Conservation (phyloP, 495 filamentous ascomycete genomes). For the Tuber indicum region DNA sequence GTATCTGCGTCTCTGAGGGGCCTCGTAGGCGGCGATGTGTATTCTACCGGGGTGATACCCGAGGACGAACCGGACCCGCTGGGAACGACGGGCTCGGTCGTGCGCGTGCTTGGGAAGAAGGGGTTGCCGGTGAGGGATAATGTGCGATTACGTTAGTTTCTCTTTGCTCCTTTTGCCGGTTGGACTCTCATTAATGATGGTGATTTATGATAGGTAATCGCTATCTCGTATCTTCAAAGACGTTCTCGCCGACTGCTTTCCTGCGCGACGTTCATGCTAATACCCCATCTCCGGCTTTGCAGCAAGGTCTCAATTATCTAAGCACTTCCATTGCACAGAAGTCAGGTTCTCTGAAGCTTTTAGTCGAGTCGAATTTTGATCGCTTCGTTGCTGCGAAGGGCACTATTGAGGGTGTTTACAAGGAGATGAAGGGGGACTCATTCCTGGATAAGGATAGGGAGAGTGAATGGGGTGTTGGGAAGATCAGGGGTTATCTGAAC, state of each 20-base stretch:
- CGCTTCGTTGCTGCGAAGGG: slow-evolving; percentile 93
- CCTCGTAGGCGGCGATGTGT: slow-evolving; percentile 24
- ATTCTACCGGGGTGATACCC: slow-evolving; percentile 50
- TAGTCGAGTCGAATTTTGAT: slow-evolving; percentile 97
- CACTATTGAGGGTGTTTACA: slow-evolving; percentile 96
- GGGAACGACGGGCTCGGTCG: slow-evolving; percentile 74
- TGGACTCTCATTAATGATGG: slow-evolving; percentile 11
- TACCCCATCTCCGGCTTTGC: slow-evolving; percentile 69
- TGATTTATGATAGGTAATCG: slow-evolving; percentile 58
- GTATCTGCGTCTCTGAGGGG: slow-evolving; percentile 35
- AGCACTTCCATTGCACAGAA: slow-evolving; percentile 93
- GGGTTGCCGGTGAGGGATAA: slow-evolving; percentile 85
- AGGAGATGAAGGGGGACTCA: slow-evolving; percentile 89
- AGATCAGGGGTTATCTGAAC: slow-evolving; percentile 76
- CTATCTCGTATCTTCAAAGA: slow-evolving; percentile 89
- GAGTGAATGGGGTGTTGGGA: slow-evolving; percentile 86
- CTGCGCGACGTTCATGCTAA: slow-evolving; percentile 82
- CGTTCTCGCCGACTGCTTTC: slow-evolving; percentile 86
- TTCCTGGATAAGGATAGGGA: slow-evolving; percentile 72
- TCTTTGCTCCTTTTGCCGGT: slow-evolving; percentile 6
- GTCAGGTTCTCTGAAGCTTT: slow-evolving; percentile 84
- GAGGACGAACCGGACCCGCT: slow-evolving; percentile 88
- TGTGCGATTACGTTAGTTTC: slow-evolving; percentile 59
- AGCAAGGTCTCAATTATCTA: slow-evolving; percentile 72
- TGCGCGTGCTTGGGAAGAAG: slow-evolving; percentile 64